Evolutionary conservation across 768 basidiomycete genomes (phyloP), one percentile per base, ranked within the genome.

Genomic region (Galerina marginata): DNA sequence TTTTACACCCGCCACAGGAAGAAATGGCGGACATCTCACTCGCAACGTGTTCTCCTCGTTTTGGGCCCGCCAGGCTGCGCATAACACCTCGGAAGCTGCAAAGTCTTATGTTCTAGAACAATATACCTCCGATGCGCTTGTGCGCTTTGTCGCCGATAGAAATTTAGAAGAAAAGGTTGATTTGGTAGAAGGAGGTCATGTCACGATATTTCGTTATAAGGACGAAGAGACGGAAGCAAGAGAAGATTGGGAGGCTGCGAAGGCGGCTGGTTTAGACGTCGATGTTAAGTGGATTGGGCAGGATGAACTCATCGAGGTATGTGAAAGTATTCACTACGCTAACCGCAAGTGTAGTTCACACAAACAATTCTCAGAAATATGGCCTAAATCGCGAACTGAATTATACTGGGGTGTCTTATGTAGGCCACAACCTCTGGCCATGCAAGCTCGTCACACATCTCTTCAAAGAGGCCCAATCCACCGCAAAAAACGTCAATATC

Each of bases 1-100:
- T 38, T 48, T 36, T 56, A 20, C 23, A 9, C 39, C 45, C 26
- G n/a, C 20, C 23, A 15, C 58, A 92, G 90, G 90, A 48, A 80
- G 92, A 25, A 94, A 93, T 64, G 92, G 91, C 1, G 91, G 92
- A 0, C 91, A 93, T 69, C 78, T 93, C 15, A 87, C 86, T 0
- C 82, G 87, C 0, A 69, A 69, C 40, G 67, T 75, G 2, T 86
- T 86, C 67, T 60, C 69, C 1, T 74, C 74, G 2, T 92, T 92
- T 67, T 54, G 65, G 1, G 60, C 66, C 1, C 76, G 78, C 15
- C 64, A 74, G 36, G 45, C 65, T 3, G 52, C 59, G 23, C 84
- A 84, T 63, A 88, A 87, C 0, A 67, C 72, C 0, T 79, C 83
- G 2, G 86, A 92, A 55, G 86, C 90, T 0, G 69, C 77, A 23